A percentile compares a stretch with the other conserved stretches of the same genome.
These are phyloP conservation scores for Macadamia integrifolia DNA, from an alignment of 164 flowering plant species.

Conservation along the genomic window DNA sequence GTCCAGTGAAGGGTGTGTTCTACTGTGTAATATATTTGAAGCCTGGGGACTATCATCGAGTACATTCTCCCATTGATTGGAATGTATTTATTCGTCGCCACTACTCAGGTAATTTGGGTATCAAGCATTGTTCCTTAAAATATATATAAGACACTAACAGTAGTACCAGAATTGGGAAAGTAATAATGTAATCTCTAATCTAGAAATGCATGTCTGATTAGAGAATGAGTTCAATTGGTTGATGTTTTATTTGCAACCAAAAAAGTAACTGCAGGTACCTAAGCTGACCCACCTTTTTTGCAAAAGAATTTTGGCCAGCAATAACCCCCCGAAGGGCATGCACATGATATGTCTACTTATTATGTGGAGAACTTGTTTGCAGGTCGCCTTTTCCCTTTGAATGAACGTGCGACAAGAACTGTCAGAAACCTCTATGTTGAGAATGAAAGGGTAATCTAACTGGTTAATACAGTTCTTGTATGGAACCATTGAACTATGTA, in stretches of 20 bases:
- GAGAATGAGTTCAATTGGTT: too few species aligned
- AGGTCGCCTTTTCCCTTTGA: slow-evolving; percentile 84
- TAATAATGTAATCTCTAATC: background rate
- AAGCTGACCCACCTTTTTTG: too few species aligned
- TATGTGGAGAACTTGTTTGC: slow-evolving; percentile 9
- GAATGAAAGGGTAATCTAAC: slow-evolving; percentile 85
- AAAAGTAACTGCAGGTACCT: too few species aligned
- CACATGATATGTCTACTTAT: background rate
- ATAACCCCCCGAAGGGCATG: background rate
- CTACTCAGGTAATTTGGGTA: slow-evolving; percentile 63
- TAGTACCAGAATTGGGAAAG: too few species aligned
- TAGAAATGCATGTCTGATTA: background rate
- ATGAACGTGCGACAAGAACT: slow-evolving; percentile 92
- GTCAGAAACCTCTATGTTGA: slow-evolving; percentile 80
- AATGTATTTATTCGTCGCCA: slow-evolving; percentile 71
- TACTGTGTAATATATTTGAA: slow-evolving; percentile 90
- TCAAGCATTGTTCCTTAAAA: background rate
- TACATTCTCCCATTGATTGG: slow-evolving; percentile 96
- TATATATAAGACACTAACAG: background rate
- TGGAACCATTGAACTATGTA: too few species aligned
- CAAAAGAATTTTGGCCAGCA: too few species aligned
- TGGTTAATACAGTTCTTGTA: background rate
- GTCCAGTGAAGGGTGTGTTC: slow-evolving; percentile 84
- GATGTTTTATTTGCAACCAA: too few species aligned
- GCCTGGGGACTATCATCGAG: slow-evolving; percentile 92